A percentile compares a stretch with the other conserved stretches of the same genome.
These are phyloP conservation scores for Alternaria solani DNA, from an alignment of 2,329 filamentous ascomycete genomes.

Conservation along the genomic window DNA sequence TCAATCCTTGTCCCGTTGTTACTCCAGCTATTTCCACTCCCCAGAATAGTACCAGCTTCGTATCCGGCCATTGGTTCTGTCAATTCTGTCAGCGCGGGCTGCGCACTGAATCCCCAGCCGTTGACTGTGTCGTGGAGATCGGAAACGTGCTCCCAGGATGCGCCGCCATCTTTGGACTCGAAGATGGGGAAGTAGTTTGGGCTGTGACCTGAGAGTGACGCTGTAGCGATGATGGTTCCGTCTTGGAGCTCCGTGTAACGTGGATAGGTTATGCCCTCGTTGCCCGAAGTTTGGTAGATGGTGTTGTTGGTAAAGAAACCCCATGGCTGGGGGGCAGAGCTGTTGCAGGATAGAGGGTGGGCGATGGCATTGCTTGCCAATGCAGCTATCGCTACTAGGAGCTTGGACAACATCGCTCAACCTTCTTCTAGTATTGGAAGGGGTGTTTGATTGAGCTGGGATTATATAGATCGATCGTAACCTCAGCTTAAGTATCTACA, in stretches of 20 bases:
- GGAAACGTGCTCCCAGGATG: slow-evolving; percentile 67
- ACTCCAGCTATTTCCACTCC: slow-evolving; percentile 59
- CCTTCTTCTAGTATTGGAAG: not conserved
- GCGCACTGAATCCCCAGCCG: slow-evolving; percentile 68
- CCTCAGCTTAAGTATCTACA: slow-evolving; percentile 6
- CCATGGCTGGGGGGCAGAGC: slow-evolving; percentile 16
- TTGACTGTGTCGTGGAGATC: slow-evolving; percentile 69
- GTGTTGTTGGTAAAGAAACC: slow-evolving; percentile 33
- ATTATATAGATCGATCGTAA: not conserved
- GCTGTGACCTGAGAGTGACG: slow-evolving; percentile 18
- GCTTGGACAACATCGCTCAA: slow-evolving; percentile 4
- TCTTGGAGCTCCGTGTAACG: slow-evolving; percentile 24
- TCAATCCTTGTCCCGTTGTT: slow-evolving; percentile 53
- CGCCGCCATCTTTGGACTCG: slow-evolving; percentile 53
- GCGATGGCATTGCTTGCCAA: slow-evolving; percentile 1
- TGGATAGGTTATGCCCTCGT: slow-evolving; percentile 27
- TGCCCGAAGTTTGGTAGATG: slow-evolving; percentile 25
- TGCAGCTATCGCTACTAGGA: not conserved
- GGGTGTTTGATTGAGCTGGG: not conserved
- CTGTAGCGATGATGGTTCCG: slow-evolving; percentile 30
- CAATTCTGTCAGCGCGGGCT: slow-evolving; percentile 26
- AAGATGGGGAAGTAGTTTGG: slow-evolving; percentile 51
- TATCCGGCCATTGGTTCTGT: slow-evolving; percentile 27
- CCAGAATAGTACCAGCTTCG: slow-evolving; percentile 32
- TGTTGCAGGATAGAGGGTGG: not conserved